phyloP scores from a whole-genome alignment of 2,329 filamentous ascomycete species.

The Ophiostoma tasmaniense region DNA sequence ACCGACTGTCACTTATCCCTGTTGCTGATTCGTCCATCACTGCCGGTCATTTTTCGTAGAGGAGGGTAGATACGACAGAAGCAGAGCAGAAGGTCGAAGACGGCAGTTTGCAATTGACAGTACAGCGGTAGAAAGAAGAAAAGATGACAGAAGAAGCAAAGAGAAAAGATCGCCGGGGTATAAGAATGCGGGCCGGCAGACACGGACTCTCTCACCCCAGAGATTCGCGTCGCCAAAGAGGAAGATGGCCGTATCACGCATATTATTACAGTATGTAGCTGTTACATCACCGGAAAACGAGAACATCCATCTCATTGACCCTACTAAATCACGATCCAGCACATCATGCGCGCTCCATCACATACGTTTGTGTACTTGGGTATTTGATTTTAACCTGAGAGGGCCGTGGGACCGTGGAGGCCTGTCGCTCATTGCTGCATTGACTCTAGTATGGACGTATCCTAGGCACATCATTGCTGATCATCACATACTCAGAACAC shows the following conservation, averaged over 20 bases:
- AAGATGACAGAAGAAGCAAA: neutral
- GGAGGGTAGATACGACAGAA: neutral
- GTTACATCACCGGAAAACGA: neutral
- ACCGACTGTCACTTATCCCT: neutral
- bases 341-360: neutral
- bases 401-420: neutral
- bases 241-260: neutral
- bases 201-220: neutral
- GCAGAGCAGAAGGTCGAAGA: neutral
- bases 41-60: neutral
- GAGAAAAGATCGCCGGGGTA: neutral
- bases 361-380: neutral
- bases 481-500: neutral
- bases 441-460: neutral
- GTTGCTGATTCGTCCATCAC: neutral
- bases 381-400: neutral
- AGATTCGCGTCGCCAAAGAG: constrained; percentile 1
- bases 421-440: neutral
- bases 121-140: neutral
- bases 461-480: neutral
- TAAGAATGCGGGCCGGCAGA: neutral
- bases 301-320: neutral
- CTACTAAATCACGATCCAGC: neutral
- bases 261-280: neutral
- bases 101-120: neutral